Conservation (phyloP, 768 basidiomycete genomes). For the Russula foetens region DNA sequence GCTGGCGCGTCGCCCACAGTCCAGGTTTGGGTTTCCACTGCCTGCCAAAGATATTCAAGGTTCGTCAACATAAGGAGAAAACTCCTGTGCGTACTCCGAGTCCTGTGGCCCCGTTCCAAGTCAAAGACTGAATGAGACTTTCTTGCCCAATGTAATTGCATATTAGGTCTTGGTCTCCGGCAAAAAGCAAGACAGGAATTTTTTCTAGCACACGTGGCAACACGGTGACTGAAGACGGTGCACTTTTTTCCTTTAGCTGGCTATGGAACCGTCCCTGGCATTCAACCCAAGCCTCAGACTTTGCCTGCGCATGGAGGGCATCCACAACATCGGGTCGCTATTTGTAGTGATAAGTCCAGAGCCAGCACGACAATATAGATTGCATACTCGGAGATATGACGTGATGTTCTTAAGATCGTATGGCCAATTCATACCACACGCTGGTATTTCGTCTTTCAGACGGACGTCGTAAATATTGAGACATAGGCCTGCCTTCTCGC, state of each 20-base stretch:
- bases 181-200: slow-evolving; percentile 86
- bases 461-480: slow-evolving; percentile 95
- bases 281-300: slow-evolving; percentile 81
- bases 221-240: slow-evolving; percentile 64
- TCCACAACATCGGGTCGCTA: slow-evolving; percentile 74
- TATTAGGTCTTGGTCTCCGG: slow-evolving; percentile 92
- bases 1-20: slow-evolving; percentile 65
- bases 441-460: slow-evolving; percentile 73
- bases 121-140: slow-evolving; percentile 69
- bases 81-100: slow-evolving; percentile 54
- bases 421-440: slow-evolving; percentile 98
- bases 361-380: not conserved
- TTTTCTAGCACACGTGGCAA: slow-evolving; percentile 71
- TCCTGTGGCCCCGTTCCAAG: slow-evolving; percentile 81
- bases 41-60: slow-evolving; percentile 31
- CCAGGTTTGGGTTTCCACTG: slow-evolving; percentile 66
- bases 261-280: slow-evolving; percentile 61
- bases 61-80: not conserved
- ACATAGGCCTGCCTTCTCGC: slow-evolving; percentile 62
- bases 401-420: slow-evolving; percentile 72
- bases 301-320: slow-evolving; percentile 74
- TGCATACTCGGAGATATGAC: slow-evolving; percentile 72
- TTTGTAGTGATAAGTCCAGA: not conserved
- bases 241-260: slow-evolving; percentile 47
- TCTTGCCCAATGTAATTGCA: slow-evolving; percentile 95